Conservation (phyloP, 1,284 basidiomycete species). For the Pseudozyma hubeiensis region DNA sequence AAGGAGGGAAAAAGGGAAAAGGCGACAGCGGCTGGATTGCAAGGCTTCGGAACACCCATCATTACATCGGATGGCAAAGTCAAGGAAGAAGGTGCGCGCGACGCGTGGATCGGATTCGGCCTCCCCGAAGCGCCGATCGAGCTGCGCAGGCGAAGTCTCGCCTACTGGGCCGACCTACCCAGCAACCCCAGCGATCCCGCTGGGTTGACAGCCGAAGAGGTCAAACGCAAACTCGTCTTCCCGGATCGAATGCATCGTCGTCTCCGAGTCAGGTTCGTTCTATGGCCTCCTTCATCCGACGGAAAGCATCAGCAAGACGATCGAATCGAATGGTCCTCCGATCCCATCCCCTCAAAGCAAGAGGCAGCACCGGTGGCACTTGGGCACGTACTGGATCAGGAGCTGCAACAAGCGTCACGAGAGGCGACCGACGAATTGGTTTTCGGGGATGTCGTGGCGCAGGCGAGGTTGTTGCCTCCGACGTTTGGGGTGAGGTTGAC, state of each 20-base stretch:
- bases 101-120: constrained; percentile 64
- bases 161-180: constrained; percentile 54
- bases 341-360: neutral
- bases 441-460: constrained; percentile 51
- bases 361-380: constrained; percentile 4
- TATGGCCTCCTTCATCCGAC: constrained; percentile 13
- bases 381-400: constrained; percentile 36
- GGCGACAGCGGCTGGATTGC: constrained; percentile 21
- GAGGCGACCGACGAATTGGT: constrained; percentile 56
- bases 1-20: neutral
- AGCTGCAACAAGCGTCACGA: constrained; percentile 50
- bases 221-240: constrained; percentile 43
- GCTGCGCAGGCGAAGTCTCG: constrained; percentile 44
- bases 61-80: constrained; percentile 53
- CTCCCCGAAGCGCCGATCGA: constrained; percentile 52
- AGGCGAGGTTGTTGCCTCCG: constrained; percentile 43
- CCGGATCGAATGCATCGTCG: constrained; percentile 51
- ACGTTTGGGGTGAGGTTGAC: constrained; percentile 44
- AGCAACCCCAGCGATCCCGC: neutral
- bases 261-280: constrained; percentile 46
- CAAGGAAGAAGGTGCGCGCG: constrained; percentile 59
- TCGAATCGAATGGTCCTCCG: constrained; percentile 43
- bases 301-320: neutral
- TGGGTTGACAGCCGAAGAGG: neutral
- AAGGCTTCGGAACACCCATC: constrained; percentile 57